phyloP scores from a whole-genome alignment of 768 basidiomycete genomes.

The Suillus ampliporus region DNA sequence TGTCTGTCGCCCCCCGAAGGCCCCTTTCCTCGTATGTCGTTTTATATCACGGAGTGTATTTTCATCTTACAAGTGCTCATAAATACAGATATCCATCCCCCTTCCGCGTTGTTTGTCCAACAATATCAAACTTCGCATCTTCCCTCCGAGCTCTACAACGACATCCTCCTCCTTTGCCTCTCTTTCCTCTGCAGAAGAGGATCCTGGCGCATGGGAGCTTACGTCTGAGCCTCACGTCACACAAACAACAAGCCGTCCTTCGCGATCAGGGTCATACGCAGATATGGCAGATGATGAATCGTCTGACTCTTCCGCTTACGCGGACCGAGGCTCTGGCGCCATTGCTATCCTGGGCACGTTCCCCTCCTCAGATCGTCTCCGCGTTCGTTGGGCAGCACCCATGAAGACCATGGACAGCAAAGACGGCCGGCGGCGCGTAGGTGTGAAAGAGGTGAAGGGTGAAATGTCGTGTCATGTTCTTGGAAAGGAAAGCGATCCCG shows the following conservation, averaged over 20 bases:
- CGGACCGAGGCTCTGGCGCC: slow-evolving; percentile 58
- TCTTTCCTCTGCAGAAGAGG: slow-evolving; percentile 77
- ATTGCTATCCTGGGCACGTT: slow-evolving; percentile 80
- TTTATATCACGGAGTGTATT: slow-evolving; percentile 13
- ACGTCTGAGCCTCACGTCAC: slow-evolving; percentile 79
- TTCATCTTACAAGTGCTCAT: slow-evolving; percentile 5
- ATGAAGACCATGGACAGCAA: slow-evolving; percentile 48
- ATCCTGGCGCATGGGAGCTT: slow-evolving; percentile 72
- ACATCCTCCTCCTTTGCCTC: slow-evolving; percentile 70
- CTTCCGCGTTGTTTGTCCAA: slow-evolving; percentile 81
- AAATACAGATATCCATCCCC: slow-evolving; percentile 70
- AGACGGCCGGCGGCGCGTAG: slow-evolving; percentile 69
- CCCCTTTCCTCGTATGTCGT: slow-evolving; percentile 70
- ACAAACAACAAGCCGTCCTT: slow-evolving; percentile 52
- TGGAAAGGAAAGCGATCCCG: slow-evolving; percentile 50
- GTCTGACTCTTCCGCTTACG: slow-evolving; percentile 66
- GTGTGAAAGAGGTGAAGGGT: slow-evolving; percentile 69
- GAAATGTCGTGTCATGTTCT: slow-evolving; percentile 68
- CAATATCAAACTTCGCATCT: slow-evolving; percentile 73
- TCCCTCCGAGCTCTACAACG: slow-evolving; percentile 59
- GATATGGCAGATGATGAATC: slow-evolving; percentile 85
- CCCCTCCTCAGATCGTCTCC: slow-evolving; percentile 75
- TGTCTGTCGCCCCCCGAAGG: slow-evolving; percentile 66
- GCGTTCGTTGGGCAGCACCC: slow-evolving; percentile 80
- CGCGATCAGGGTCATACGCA: slow-evolving; percentile 64